phyloP scores from a whole-genome alignment of 495 filamentous ascomycete genomes.

The Neurospora tetraspora region DNA sequence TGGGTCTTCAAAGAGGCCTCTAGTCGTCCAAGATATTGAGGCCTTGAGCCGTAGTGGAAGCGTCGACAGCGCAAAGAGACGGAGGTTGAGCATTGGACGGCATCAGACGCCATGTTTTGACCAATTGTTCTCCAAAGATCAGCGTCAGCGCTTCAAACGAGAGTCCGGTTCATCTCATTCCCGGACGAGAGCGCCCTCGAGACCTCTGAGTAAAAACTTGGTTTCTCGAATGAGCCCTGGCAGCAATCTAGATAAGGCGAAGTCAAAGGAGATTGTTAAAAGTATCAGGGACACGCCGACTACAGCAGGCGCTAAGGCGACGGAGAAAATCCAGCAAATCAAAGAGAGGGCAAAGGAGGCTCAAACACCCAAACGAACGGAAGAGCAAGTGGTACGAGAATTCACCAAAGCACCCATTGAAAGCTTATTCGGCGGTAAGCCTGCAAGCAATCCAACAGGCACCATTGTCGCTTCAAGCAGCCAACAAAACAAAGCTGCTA shows the following conservation, averaged over 20 bases:
- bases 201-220: not conserved
- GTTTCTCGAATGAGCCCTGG: too few relatives aligned
- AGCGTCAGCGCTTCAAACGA: not conserved
- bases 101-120: not conserved
- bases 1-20: not conserved
- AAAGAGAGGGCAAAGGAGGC: not conserved
- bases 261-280: not conserved
- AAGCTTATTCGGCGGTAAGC: not conserved
- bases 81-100: not conserved
- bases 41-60: not conserved
- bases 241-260: not conserved
- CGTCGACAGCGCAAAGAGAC: not conserved
- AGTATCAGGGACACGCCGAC: constrained; percentile 1
- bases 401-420: not conserved
- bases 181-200: not conserved
- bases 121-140: not conserved
- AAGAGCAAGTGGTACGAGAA: not conserved
- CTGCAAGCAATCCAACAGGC: not conserved
- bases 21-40: not conserved
- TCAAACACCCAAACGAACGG: not conserved
- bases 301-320: not conserved
- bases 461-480: not conserved
- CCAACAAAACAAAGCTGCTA: too few relatives aligned
- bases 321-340: not conserved
- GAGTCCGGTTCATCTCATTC: not conserved